Conservation (phyloP, 768 basidiomycete genomes). For the Macrolepiota fuliginosa region DNA sequence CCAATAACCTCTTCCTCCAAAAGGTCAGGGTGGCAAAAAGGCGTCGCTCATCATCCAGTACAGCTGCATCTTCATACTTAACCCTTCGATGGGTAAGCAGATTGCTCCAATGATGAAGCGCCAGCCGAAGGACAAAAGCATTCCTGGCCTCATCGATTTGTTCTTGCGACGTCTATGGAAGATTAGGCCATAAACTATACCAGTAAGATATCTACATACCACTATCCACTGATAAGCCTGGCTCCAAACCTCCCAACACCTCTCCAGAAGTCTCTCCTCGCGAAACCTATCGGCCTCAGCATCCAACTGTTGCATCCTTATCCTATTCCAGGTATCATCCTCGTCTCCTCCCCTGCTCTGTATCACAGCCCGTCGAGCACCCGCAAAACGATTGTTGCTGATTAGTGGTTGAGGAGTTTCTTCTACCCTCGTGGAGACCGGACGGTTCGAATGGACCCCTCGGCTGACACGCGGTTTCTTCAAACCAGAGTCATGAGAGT, state of each 20-base stretch:
- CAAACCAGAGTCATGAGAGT: neutral
- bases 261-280: slow-evolving; percentile 58
- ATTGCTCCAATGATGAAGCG: slow-evolving; percentile 62
- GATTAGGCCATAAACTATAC: neutral
- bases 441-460: neutral
- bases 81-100: slow-evolving; percentile 33
- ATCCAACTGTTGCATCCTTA: slow-evolving; percentile 68
- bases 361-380: slow-evolving; percentile 27
- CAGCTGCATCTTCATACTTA: slow-evolving; percentile 39
- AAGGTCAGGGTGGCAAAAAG: slow-evolving; percentile 37
- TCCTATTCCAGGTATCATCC: slow-evolving; percentile 77
- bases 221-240: slow-evolving; percentile 70
- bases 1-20: slow-evolving; percentile 57
- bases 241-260: slow-evolving; percentile 76
- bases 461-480: neutral
- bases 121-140: slow-evolving; percentile 55
- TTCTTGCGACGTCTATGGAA: slow-evolving; percentile 61
- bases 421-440: neutral
- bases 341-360: slow-evolving; percentile 46
- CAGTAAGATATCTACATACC: slow-evolving; percentile 40
- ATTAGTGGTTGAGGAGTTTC: neutral
- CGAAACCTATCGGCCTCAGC: slow-evolving; percentile 69
- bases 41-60: slow-evolving; percentile 41
- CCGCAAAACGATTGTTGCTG: slow-evolving; percentile 15
- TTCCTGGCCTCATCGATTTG: slow-evolving; percentile 73